Percentiles rank a stretch among this genome's conserved stretches.
Evolutionary conservation across 768 basidiomycete species (phyloP).

Genomic region (Phaeotremella fagi): DNA sequence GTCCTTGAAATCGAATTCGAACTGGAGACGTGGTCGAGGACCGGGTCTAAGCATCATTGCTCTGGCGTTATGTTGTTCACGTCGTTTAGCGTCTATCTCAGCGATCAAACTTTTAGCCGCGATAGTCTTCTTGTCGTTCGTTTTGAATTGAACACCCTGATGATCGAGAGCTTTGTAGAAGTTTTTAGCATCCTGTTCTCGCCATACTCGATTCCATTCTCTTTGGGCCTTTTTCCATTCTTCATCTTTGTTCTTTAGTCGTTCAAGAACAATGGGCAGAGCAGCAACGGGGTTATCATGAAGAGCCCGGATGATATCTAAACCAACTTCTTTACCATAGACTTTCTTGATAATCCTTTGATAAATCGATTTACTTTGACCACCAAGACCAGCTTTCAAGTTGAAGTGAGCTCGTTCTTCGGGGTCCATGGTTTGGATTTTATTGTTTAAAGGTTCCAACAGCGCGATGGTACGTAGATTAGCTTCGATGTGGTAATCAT

Average conservation of each 20-base stretch:
- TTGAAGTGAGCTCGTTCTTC: slow-evolving; percentile 79
- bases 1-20: slow-evolving; percentile 75
- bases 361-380: slow-evolving; percentile 77
- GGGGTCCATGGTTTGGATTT: slow-evolving; percentile 80
- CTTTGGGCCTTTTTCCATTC: slow-evolving; percentile 93
- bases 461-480: slow-evolving; percentile 83
- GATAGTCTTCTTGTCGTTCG: slow-evolving; percentile 71
- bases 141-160: slow-evolving; percentile 90
- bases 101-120: slow-evolving; percentile 45
- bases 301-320: slow-evolving; percentile 56
- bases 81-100: slow-evolving; percentile 45
- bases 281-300: slow-evolving; percentile 88
- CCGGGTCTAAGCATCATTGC: slow-evolving; percentile 39
- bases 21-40: slow-evolving; percentile 61
- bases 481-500: slow-evolving; percentile 89
- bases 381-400: slow-evolving; percentile 83
- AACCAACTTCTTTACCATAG: slow-evolving; percentile 59
- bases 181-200: slow-evolving; percentile 90
- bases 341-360: slow-evolving; percentile 90
- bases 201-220: slow-evolving; percentile 95
- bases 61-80: slow-evolving; percentile 47
- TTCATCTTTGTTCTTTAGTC: slow-evolving; percentile 89
- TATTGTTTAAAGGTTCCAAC: slow-evolving; percentile 76
- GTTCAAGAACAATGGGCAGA: slow-evolving; percentile 81
- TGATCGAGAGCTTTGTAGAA: slow-evolving; percentile 97